Evolutionary conservation across 805 yeast genomes (phyloP).

Genomic region (Ogataea ramenticola): DNA sequence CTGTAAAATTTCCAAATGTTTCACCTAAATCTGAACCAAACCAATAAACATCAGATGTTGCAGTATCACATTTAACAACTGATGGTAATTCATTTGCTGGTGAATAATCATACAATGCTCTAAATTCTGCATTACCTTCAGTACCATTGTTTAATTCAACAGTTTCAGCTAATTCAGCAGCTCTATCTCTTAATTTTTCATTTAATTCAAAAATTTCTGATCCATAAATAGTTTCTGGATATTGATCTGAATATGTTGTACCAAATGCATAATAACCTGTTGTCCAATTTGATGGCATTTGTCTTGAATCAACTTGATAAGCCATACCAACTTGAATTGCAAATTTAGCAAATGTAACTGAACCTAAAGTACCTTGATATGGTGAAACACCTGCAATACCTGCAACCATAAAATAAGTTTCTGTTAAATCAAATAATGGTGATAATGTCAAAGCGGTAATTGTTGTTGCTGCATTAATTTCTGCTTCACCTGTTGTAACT

Average conservation of each 20-base stretch:
- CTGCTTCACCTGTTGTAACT: constrained; percentile 64
- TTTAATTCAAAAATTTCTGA: constrained; percentile 61
- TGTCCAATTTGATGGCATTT: constrained; percentile 46
- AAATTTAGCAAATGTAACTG: constrained; percentile 52
- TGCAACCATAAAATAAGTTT: constrained; percentile 54
- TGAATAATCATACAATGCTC: constrained; percentile 39
- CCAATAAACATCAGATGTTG: constrained; percentile 57
- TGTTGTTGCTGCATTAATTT: constrained; percentile 58
- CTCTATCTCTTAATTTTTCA: constrained; percentile 50
- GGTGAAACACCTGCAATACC: constrained; percentile 68
- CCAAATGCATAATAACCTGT: constrained; percentile 55
- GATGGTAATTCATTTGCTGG: constrained; percentile 45
- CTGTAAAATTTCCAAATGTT: constrained; percentile 40
- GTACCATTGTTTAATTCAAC: constrained; percentile 40
- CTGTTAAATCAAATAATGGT: constrained; percentile 48
- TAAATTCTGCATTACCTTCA: constrained; percentile 33
- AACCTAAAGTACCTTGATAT: constrained; percentile 45
- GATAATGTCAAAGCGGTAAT: constrained; percentile 45
- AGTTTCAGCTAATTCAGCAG: constrained; percentile 41
- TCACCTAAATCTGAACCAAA: constrained; percentile 45
- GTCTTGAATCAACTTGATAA: constrained; percentile 49
- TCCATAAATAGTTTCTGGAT: constrained; percentile 52
- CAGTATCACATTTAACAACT: constrained; percentile 47
- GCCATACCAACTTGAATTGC: constrained; percentile 57
- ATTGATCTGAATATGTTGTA: constrained; percentile 37